Conservation (phyloP, 129 eudicot genomes). For the Sambucus nigra region DNA sequence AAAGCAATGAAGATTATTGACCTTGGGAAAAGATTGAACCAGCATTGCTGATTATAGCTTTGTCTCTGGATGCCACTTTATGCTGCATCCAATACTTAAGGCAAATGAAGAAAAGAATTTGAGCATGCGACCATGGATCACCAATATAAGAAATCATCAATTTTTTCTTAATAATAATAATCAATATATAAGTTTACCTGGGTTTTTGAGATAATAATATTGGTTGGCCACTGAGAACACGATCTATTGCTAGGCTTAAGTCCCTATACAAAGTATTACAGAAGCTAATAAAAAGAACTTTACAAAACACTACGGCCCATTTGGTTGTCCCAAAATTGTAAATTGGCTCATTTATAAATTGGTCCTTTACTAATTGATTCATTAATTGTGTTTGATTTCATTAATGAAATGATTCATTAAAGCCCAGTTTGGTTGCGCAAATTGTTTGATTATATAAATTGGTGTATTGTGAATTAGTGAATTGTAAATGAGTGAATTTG, state of each 20-base stretch:
- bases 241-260: constrained; percentile 75
- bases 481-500: too few species aligned
- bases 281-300: neutral
- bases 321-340: too few species aligned
- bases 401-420: too few species aligned
- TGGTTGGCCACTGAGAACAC: constrained; percentile 82
- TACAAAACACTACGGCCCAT: too few species aligned
- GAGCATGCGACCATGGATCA: neutral
- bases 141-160: neutral
- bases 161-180: neutral
- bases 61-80: constrained; percentile 76
- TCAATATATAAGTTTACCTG: constrained; percentile 35
- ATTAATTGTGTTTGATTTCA: too few species aligned
- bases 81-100: constrained; percentile 87
- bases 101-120: constrained; percentile 7
- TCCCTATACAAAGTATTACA: constrained; percentile 46
- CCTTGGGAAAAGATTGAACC: constrained; percentile 7
- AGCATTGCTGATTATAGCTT: constrained; percentile 15
- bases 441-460: too few species aligned
- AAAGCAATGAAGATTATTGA: constrained; percentile 12
- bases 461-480: too few species aligned
- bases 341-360: too few species aligned
- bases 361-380: too few species aligned
- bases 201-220: constrained; percentile 65
- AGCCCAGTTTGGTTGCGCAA: too few species aligned